Base-by-base conservation (phyloP, 2,329 filamentous ascomycete species). In the Paraconiothyrium sp. region DNA sequence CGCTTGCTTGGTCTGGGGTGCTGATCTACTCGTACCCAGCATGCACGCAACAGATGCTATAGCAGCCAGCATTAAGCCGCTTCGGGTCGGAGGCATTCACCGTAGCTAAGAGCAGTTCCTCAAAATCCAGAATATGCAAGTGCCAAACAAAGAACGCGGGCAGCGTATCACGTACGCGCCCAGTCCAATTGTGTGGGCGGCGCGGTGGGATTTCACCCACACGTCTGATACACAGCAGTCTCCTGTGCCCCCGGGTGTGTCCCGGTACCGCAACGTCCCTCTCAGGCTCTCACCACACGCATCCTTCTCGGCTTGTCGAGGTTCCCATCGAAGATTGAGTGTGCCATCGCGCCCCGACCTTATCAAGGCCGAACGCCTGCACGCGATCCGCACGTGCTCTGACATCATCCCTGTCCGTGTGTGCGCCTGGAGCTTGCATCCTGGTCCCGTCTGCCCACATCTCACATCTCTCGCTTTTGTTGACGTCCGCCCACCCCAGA, bases 401-500 rank as follows among this genome's bases (percentile, higher is more conserved):
- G 54, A 56, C 54, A 56, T 56, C 54, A 56, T 56, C 54, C 54
- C 54, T 56, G 52, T 30, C 22, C 22, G 41, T 52, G 49, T 39
- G 20, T 30, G 51, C n/a, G 35, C 39, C 39, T 27, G 51, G 43
- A 56, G 54, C 54, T 56, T 47, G 54, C 30, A 54, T 54, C 51
- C 51, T 54, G n/a, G 51, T 47, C 41, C 27, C 39, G 39, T 5
- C 54, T 27, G 54, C 54, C 52, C 43, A 47, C 46, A 20, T 44
- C 39, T 47, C 43, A 47, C 46, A 20, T 44, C 39, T 47, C 54
- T 47, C 41, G 27, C 55, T 43, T 32, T 22, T 27, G 24, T n/a
- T 43, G 7, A 32, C 20, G 14, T 16, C 44, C 55, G 30, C 55
- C 10, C 20, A 37, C 27, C 51, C 47, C 48, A 22, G 30, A 47